Base-by-base conservation (phyloP, 2,329 filamentous ascomycete genomes). In the Penicillium sp. region DNA sequence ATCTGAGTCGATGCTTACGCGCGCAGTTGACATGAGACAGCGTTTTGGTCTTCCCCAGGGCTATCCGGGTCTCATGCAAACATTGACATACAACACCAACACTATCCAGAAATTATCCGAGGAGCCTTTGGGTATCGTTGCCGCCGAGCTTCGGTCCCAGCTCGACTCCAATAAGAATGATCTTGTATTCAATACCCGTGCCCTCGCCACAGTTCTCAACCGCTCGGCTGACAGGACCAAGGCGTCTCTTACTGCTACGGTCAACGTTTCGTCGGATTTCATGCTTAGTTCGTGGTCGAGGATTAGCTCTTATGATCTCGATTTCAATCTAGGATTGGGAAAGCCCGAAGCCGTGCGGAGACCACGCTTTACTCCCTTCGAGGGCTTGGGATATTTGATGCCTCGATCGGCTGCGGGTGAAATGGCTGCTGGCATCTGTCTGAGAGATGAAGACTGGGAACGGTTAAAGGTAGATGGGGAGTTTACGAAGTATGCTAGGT, bases 271-370 rank as follows among this genome's bases (percentile, higher is more conserved):
- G 0, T 65, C 63, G 0, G 80, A 83, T 38, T 66, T 84, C 3
- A 77, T 79, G 72, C 56, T 85, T 6, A 83, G 79, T 54, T 84
- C 81, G 1, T 85, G 81, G 82, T 74, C 75, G 0, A 79, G 80
- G 49, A 63, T 80, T 3, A 66, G 75, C 4, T 71, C 68, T 16
- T 80, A 79, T 57, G 66, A 73, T 0, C 66, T 78, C 6, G 78
- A 82, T 42, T 84, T 60, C 3, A 59, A 60, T 23, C 32, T 85
- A 2, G 76, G 74, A 0, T 58, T 84, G 3, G 81, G 81, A 0
- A 69, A 59, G 18, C 78, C 81, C 0, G 74, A 75, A 52, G 72
- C 70, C 0, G 80, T 83, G 23, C 67, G 80, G 0, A 68, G 81
- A 46, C 82, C 81, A 4, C 55, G 61, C 1, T 82, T 83, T 53